Base-by-base conservation (phyloP, 1,284 basidiomycete species). In the Leccinum pachyderme region DNA sequence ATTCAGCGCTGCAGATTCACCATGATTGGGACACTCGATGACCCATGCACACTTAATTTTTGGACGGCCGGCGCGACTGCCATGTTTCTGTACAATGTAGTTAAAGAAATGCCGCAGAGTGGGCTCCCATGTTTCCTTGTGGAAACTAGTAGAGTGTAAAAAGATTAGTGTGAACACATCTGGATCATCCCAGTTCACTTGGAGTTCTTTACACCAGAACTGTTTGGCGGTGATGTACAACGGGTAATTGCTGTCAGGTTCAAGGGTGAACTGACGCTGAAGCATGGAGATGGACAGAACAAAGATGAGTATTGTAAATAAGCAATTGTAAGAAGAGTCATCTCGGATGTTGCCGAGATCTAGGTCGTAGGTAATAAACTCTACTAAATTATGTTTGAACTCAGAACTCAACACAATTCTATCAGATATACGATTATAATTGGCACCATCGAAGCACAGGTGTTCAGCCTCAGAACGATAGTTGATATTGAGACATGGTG, bases 61-160 rank as follows among this genome's bases (percentile, higher is more conserved):
- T 11, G 73, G 63, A 8, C 47, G 47, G 32, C 55, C 64, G 24
- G 57, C 61, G 33, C 60, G 41, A 41, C 59, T 57, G 27, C 57
- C 48, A n/a, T 67, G 61, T 18, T 69, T 24, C 6, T 45, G 51
- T 35, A 59, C 18, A 18, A 1, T 7, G 45, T 51, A 33, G 4
- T 63, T 45, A 6, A 69, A 63, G 44, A 72, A 13, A 46, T 57
- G 47, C 6, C 44, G 61, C 15, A 86, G 59, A 3, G 78, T 77
- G 2, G 84, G 81, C 59, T 83, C 81, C 84, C 83, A 86, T 2
- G 77, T 81, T 66, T 86, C 84, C 64, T 86, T 86, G 70, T 84
- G 83, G 62, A 83, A 84, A 63, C 82, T 83, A 2, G 84, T 85
- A 2, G 82, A 80, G 63, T 86, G 84, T 4, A 85, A 71, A 24